Evolutionary conservation across 2,329 filamentous ascomycete genomes (phyloP), one percentile per base, ranked within the genome.

Genomic region (Alternaria dauci): DNA sequence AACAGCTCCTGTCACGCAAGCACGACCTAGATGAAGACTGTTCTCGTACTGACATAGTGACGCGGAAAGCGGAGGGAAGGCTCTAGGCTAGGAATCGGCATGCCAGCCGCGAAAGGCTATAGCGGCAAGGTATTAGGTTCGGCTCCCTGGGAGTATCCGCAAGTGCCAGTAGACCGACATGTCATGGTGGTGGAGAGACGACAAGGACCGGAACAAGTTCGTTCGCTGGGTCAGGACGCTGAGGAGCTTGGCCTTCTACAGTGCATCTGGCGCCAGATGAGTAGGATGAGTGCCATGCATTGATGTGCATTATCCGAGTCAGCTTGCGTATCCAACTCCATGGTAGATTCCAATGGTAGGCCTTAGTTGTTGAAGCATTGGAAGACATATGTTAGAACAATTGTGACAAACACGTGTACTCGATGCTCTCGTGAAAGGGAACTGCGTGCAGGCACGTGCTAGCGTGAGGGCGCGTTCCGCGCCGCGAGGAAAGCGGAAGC

Each of bases 381-480:
- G 8, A n/a, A n/a, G n/a, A 7, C n/a, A 2, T 36, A 1, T 36
- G 46, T 23, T 9, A 18, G 3, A 23, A 48, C 30, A 8, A 38
- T 28, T 52, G 28, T 28, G 14, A 25, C n/a, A 41, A 30, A 36
- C 20, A 34, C 26, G 26, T n/a, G 20, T 28, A 18, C 32, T 2
- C 16, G 38, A 14, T 32, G n/a, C 20, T 30, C 20, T 26, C 25
- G 18, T 46, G 39, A 44, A 18, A n/a, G 42, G 18, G 9, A 20
- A 30, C 30, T 30, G 23, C 18, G 46, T 11, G 14, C 36, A 46
- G 20, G 66, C 75, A 77, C 76, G 76, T 77, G 76, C 66, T 62
- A 55, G 42, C 75, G 76, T 61, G 73, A 69, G 18, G 34, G 56
- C 75, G 75, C 59, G 71, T 73, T 52, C 58, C 67, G 68, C 61